Percentiles rank a stretch among this genome's conserved stretches.
These are phyloP conservation scores for Podochytrium sp. DNA, from an alignment of 192 early-diverging fungal species.

Conservation along the genomic window DNA sequence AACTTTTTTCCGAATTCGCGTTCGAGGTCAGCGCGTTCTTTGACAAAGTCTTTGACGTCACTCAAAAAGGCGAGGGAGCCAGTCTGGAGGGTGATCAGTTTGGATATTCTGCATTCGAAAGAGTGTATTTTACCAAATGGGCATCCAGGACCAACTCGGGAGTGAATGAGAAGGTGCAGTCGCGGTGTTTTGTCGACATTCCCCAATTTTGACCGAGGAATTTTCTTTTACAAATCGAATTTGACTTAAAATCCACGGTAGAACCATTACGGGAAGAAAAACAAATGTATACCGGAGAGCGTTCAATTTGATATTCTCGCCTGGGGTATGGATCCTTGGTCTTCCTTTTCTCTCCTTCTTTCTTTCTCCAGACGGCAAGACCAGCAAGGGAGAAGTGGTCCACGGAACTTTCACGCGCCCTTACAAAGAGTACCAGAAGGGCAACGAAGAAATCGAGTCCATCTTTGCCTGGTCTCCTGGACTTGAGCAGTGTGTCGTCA, in stretches of 20 bases:
- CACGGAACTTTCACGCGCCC: constrained; percentile 95
- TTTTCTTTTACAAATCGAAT: too few species aligned
- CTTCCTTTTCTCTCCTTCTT: constrained; percentile 94
- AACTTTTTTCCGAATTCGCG: constrained; percentile 71
- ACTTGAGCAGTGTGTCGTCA: constrained; percentile 86
- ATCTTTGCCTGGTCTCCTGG: constrained; percentile 90
- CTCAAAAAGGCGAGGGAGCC: constrained; percentile 63
- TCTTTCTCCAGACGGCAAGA: constrained; percentile 85
- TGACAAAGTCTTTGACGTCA: constrained; percentile 73
- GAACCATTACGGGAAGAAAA: too few species aligned
- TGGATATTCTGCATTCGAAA: not conserved
- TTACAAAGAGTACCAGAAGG: constrained; percentile 90
- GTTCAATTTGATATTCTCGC: constrained; percentile 93
- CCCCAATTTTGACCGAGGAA: too few species aligned
- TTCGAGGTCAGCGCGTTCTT: constrained; percentile 71
- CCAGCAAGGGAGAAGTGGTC: constrained; percentile 90
- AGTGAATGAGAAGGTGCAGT: constrained; percentile 25
- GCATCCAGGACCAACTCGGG: constrained; percentile 23
- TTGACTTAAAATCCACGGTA: too few species aligned
- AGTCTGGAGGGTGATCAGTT: constrained; percentile 19
- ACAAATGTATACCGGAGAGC: too few species aligned
- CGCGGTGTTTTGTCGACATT: constrained; percentile 6
- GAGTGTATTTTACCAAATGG: constrained; percentile 4
- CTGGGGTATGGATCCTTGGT: constrained; percentile 86
- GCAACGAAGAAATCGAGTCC: constrained; percentile 84